Base-by-base conservation (phyloP, 192 early-diverging fungal species). In the Martensiomyces pterosporus region DNA sequence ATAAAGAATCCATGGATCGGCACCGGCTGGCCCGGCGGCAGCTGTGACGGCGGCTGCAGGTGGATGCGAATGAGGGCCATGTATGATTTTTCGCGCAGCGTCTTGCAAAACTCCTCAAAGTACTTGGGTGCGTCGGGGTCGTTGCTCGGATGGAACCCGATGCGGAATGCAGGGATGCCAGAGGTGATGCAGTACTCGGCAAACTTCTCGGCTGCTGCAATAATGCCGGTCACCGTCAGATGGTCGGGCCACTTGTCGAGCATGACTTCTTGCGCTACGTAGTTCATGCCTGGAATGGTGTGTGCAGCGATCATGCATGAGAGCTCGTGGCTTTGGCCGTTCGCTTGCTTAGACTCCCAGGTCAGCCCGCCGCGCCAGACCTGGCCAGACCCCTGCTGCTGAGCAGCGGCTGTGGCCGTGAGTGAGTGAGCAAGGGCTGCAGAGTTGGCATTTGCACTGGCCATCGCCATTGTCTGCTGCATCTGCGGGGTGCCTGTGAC, bases 161-260 rank as follows among this genome's bases (percentile, higher is more conserved):
- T 53, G n/a, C 55, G 67, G 12, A 71, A 51, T 33, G 61, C 33
- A 3, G 56, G 67, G 18, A 71, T 59, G 4, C 52, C 52, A 0
- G 22, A 21, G 4, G 26, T 39, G 27, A 71, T 37, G 49, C 60
- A 64, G 29, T 55, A 40, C 52, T 71, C 67, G 22, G 51, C 48
- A 42, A 64, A 55, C 34, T 52, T 43, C 7, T 58, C 56, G 13
- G 39, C 47, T 22, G 55, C 56, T 3, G 24, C 16, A 17, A 57
- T 40, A 4, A 62, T 53, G 6, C 17, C 25, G 18, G 22, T 64
- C 10, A 71, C 55, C 9, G 27, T 43, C 16, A 71, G 24, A 1
- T 58, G 47, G 16, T 63, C 60, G n/a, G 67, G 67, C 67, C 67
- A 71, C n/a, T 71, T 59, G 52, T 43, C 27, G 26, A 60, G 43